These are phyloP conservation scores for Cladosporium sp. DNA, from an alignment of 2,329 filamentous ascomycete genomes.

Conservation along the genomic window DNA sequence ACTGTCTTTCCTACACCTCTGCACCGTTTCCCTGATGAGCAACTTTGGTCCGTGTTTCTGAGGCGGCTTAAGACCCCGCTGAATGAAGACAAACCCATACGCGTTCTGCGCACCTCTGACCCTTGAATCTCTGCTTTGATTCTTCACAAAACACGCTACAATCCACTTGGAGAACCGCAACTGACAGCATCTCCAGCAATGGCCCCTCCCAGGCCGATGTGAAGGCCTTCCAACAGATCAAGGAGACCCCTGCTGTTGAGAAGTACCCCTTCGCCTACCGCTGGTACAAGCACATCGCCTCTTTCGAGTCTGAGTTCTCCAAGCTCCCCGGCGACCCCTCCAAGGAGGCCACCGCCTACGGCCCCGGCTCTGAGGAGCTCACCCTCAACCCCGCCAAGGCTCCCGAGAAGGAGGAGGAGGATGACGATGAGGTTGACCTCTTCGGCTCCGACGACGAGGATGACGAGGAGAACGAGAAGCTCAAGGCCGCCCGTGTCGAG, in stretches of 20 bases:
- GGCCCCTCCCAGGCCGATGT: constrained; percentile 91
- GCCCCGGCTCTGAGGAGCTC: constrained; percentile 76
- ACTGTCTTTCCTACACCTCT: constrained; percentile 21
- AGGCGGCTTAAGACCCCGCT: constrained; percentile 90
- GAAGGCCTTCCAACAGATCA: constrained; percentile 88
- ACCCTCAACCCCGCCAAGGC: constrained; percentile 86
- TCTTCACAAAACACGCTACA: constrained; percentile 18
- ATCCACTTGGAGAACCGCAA: constrained; percentile 18
- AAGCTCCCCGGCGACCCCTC: constrained; percentile 87
- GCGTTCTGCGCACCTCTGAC: constrained; percentile 78
- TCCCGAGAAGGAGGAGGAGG: constrained; percentile 69
- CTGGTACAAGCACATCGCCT: constrained; percentile 98
- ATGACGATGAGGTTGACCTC: constrained; percentile 87
- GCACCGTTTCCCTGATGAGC: constrained; percentile 66
- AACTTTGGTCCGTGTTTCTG: constrained; percentile 93
- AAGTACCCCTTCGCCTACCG: constrained; percentile 94
- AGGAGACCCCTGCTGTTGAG: constrained; percentile 69
- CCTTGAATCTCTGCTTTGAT: constrained; percentile 17
- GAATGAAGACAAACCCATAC: constrained; percentile 73
- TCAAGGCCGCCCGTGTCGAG: constrained; percentile 86
- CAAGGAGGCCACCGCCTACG: constrained; percentile 86
- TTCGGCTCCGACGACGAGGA: constrained; percentile 94
- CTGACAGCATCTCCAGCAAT: constrained; percentile 48
- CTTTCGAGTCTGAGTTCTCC: constrained; percentile 89
- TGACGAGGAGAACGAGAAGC: constrained; percentile 77